Evolutionary conservation across 78 protist genomes (phyloP), one percentile per base, ranked within the genome.

Genomic region (Protostelium mycophagum): DNA sequence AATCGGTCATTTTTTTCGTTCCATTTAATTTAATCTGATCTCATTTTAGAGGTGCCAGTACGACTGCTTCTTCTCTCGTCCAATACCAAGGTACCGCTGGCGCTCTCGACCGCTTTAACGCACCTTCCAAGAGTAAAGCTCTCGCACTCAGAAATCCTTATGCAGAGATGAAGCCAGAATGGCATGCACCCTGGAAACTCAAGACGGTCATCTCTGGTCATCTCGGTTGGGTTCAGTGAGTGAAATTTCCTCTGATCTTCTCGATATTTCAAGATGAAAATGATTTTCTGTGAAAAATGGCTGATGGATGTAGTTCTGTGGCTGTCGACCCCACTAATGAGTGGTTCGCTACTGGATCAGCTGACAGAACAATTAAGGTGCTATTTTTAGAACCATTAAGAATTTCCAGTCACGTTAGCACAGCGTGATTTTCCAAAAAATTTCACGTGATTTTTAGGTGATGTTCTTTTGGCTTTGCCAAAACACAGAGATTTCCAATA

Each of bases 261-360:
- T 98, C 28, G n/a, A 51, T 51, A 5, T 51, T 51, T 51, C 73
- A 51, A 25, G 31, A 16, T 51, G 73, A 16, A 51, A 51, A 25
- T 51, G 73, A 51, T 51, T 16, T 16, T 51, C 73, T 51, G 73
- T n/a, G n/a, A n/a, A n/a, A n/a, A n/a, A n/a, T n/a, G n/a, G n/a
- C n/a, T n/a, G n/a, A n/a, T n/a, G n/a, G n/a, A n/a, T n/a, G 16
- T 51, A 92, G 98, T 1, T 87, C 93, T 0, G 34, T 99, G 0
- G 94, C 96, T 0, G 98, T 99, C n/a, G 99, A 99, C 83, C 96
- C 96, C 16, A 86, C 86, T 31, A 99, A 99, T 91, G 95, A 99
- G 83, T 99, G 99, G 99, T 99, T 98, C 90, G 96, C 89, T 34
- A 97, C 99, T 0, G 99, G 99, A 10, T 86, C 98, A 0, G 96